Evolutionary conservation across 768 basidiomycete species (phyloP).

Genomic region (Tricholoma matsutake): DNA sequence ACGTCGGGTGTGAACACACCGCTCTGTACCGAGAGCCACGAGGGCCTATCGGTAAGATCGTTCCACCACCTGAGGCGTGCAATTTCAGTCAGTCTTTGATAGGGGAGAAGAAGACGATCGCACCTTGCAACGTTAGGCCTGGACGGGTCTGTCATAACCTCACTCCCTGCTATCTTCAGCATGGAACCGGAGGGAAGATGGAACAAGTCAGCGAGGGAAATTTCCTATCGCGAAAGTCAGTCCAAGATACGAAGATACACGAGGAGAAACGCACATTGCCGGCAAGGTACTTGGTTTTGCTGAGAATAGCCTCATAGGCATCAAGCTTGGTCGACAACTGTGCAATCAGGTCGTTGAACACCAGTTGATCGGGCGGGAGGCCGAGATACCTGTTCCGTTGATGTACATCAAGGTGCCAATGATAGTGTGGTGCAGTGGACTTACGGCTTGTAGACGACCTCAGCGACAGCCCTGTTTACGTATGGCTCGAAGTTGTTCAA

Average conservation of each 20-base stretch:
- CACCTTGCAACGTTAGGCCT: slow-evolving; percentile 41
- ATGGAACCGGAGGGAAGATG: slow-evolving; percentile 33
- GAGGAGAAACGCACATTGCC: slow-evolving; percentile 34
- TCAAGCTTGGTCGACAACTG: slow-evolving; percentile 33
- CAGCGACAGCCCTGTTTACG: slow-evolving; percentile 30
- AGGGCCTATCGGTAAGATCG: too few relatives aligned
- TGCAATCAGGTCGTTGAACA: slow-evolving; percentile 17
- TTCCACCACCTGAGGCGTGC: too few relatives aligned
- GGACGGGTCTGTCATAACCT: slow-evolving; percentile 18
- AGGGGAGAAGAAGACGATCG: not conserved
- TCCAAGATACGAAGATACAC: not conserved
- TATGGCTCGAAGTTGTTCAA: slow-evolving; percentile 38
- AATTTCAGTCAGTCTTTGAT: too few relatives aligned
- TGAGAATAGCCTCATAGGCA: slow-evolving; percentile 42
- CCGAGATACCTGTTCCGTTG: not conserved
- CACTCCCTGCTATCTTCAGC: slow-evolving; percentile 13
- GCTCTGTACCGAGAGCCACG: too few relatives aligned
- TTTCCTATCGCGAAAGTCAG: slow-evolving; percentile 16
- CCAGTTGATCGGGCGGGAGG: slow-evolving; percentile 14
- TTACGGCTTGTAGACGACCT: slow-evolving; percentile 46
- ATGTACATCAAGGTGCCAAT: not conserved
- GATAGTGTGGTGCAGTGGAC: slow-evolving; percentile 10
- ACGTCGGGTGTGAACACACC: too few relatives aligned
- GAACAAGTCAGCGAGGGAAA: slow-evolving; percentile 40
- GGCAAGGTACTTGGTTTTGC: slow-evolving; percentile 42